A percentile compares a stretch with the other conserved stretches of the same genome.
Evolutionary conservation across 2,329 filamentous ascomycete genomes (phyloP).

Genomic region (Ceratocystis cacaofunesta): DNA sequence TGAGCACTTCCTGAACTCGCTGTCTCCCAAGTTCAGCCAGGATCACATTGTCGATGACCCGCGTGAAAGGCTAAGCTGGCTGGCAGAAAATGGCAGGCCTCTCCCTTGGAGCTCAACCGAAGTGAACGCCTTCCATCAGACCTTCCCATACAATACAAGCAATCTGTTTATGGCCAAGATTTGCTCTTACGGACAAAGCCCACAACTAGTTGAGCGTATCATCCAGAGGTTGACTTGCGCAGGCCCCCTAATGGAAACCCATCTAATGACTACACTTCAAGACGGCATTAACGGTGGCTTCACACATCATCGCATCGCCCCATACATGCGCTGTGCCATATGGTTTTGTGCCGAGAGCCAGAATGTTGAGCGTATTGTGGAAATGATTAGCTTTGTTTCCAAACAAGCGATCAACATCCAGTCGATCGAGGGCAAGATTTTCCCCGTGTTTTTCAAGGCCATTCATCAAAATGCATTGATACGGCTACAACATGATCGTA

Average conservation of each 20-base stretch:
- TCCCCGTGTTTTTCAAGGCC: slow-evolving; percentile 31
- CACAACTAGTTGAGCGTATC: slow-evolving; percentile 37
- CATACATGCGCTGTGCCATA: slow-evolving; percentile 43
- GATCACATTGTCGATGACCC: slow-evolving; percentile 28
- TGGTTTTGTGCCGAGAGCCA: slow-evolving; percentile 35
- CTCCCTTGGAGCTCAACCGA: slow-evolving; percentile 35
- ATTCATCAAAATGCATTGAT: slow-evolving; percentile 12
- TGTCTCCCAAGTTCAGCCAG: slow-evolving; percentile 27
- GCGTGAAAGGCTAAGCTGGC: slow-evolving; percentile 27
- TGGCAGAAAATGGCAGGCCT: slow-evolving; percentile 22
- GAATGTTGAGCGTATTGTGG: slow-evolving; percentile 24
- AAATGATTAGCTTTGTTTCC: slow-evolving; percentile 31
- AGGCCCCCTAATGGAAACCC: slow-evolving; percentile 34
- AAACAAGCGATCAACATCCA: slow-evolving; percentile 31
- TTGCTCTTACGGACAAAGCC: slow-evolving; percentile 45
- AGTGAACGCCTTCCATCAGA: slow-evolving; percentile 30
- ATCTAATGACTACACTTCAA: slow-evolving; percentile 39
- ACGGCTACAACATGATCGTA: background rate
- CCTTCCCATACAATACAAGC: slow-evolving; percentile 25
- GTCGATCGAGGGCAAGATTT: slow-evolving; percentile 34
- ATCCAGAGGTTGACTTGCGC: slow-evolving; percentile 41
- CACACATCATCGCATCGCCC: slow-evolving; percentile 31
- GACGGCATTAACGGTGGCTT: slow-evolving; percentile 38
- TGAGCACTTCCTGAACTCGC: slow-evolving; percentile 30
- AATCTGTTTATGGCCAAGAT: slow-evolving; percentile 53